These are phyloP conservation scores for Nitzschia sp. DNA, from an alignment of 108 stramenopile species.

Conservation along the genomic window DNA sequence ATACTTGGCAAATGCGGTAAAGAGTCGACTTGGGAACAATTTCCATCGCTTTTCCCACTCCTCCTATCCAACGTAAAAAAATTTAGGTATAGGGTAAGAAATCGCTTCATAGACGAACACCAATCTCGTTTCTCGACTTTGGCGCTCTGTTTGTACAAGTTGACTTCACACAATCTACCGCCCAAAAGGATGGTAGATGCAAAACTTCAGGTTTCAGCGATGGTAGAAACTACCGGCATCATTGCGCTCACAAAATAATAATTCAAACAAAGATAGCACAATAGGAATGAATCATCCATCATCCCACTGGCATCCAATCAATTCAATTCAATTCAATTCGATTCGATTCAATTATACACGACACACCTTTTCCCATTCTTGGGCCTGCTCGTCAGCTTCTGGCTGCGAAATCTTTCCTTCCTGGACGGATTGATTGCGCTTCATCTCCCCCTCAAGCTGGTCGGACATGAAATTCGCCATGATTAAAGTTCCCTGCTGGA, in stretches of 20 bases:
- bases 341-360: not conserved
- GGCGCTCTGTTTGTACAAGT: constrained; percentile 28
- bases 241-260: not conserved
- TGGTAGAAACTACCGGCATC: constrained; percentile 44
- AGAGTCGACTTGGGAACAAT: constrained; percentile 36
- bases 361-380: constrained; percentile 63
- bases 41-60: constrained; percentile 65
- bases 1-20: constrained; percentile 46
- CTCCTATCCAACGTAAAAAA: no score
- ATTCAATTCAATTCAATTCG: no score
- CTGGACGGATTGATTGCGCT: constrained; percentile 38
- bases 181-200: constrained; percentile 1
- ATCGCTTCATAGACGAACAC: no score
- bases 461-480: constrained; percentile 46
- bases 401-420: constrained; percentile 46
- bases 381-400: constrained; percentile 49
- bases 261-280: not conserved
- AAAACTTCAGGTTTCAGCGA: constrained; percentile 52
- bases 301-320: no score
- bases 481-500: constrained; percentile 36
- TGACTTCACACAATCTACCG: constrained; percentile 20
- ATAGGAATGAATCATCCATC: no score
- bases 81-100: no score
- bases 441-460: constrained; percentile 46
- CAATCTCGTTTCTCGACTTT: no score